A percentile compares a stretch with the other conserved stretches of the same genome.
Evolutionary conservation across 2,329 filamentous ascomycete genomes (phyloP).

Genomic region (Stemphylium lycopersici): DNA sequence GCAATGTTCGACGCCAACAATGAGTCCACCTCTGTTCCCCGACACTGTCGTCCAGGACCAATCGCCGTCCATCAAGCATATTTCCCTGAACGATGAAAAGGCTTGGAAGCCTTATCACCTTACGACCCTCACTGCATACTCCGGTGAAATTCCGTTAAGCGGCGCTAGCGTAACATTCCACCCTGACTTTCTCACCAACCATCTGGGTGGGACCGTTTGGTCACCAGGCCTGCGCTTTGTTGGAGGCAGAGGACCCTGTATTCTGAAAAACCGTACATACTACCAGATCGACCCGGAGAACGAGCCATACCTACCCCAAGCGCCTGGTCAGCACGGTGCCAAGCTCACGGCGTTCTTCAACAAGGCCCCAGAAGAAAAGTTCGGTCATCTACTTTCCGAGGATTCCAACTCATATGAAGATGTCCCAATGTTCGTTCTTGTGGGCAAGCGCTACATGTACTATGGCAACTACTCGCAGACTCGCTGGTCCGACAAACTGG

Average conservation of each 20-base stretch:
- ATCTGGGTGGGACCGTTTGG: slow-evolving; percentile 49
- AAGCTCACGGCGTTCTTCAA: slow-evolving; percentile 57
- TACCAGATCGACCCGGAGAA: slow-evolving; percentile 47
- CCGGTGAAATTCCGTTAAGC: slow-evolving; percentile 26
- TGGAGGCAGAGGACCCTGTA: slow-evolving; percentile 22
- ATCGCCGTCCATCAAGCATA: slow-evolving; percentile 18
- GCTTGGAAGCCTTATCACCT: slow-evolving; percentile 49
- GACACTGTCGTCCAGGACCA: slow-evolving; percentile 12
- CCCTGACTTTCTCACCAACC: slow-evolving; percentile 46
- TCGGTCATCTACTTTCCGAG: slow-evolving; percentile 26
- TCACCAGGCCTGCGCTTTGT: slow-evolving; percentile 51
- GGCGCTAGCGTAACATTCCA: slow-evolving; percentile 45
- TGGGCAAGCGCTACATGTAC: slow-evolving; percentile 48
- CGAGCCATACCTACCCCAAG: slow-evolving; percentile 53
- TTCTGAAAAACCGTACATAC: slow-evolving; percentile 48
- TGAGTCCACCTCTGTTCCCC: slow-evolving; percentile 20
- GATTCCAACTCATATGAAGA: slow-evolving; percentile 41
- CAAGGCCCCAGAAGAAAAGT: slow-evolving; percentile 37
- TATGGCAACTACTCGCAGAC: slow-evolving; percentile 55
- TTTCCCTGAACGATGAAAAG: slow-evolving; percentile 8
- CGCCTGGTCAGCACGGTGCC: slow-evolving; percentile 52
- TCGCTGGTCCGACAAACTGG: slow-evolving; percentile 53
- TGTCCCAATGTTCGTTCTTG: slow-evolving; percentile 51
- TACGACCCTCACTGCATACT: slow-evolving; percentile 34
- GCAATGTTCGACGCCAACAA: slow-evolving; percentile 5